Conservation (phyloP, 768 basidiomycete species). For the Leucosporidium creatinivorum region DNA sequence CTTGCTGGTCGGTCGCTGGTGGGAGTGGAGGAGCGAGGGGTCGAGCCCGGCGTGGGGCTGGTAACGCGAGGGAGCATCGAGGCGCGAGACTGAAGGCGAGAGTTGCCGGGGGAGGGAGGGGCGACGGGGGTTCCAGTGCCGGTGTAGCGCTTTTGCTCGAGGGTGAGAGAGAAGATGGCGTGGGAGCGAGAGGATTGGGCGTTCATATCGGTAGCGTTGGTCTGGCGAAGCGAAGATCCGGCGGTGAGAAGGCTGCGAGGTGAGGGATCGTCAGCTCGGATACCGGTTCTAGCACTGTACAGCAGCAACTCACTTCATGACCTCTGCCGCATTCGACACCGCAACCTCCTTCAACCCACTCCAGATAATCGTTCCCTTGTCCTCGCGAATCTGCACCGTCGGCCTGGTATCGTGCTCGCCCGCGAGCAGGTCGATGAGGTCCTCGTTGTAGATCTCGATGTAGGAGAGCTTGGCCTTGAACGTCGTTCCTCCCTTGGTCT, state of each 20-base stretch:
- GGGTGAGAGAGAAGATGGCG: conserved; percentile 94
- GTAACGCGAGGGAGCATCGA: conserved; percentile 22
- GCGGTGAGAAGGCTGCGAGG: conserved; percentile 66
- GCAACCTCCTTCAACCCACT: conserved; percentile 85
- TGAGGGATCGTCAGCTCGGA: not conserved
- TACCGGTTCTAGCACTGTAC: not conserved
- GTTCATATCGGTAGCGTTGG: conserved; percentile 98
- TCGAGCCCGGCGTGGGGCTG: conserved; percentile 6
- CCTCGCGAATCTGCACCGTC: conserved; percentile 92
- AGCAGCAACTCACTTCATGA: conserved; percentile 68
- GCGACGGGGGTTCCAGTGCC: conserved; percentile 59
- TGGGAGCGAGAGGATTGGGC: conserved; percentile 95
- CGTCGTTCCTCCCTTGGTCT: conserved; percentile 41
- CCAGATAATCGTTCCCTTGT: conserved; percentile 96
- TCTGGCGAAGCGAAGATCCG: conserved; percentile 82
- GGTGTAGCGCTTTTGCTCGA: conserved; percentile 79
- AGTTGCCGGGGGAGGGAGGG: conserved; percentile 46
- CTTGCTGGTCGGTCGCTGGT: conserved; percentile 23
- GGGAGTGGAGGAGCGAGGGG: conserved; percentile 13
- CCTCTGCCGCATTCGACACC: conserved; percentile 75
- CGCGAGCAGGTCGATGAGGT: conserved; percentile 87
- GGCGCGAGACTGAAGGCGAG: conserved; percentile 6
- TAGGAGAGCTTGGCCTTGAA: conserved; percentile 71
- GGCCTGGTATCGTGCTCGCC: conserved; percentile 57
- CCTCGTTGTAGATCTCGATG: conserved; percentile 98